Conservation (phyloP, 169 alveolate species). For the Plasmodium knowlesi region DNA sequence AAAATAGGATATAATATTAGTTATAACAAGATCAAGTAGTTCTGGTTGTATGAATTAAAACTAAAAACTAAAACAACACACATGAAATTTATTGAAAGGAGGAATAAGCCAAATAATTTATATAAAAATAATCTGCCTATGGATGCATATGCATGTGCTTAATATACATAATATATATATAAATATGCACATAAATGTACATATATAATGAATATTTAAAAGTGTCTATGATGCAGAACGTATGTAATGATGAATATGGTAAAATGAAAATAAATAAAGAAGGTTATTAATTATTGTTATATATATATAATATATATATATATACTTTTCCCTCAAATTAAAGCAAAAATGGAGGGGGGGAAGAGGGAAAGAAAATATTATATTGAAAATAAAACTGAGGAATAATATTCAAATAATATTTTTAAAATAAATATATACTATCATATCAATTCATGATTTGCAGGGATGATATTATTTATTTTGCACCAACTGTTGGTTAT, state of each 20-base stretch:
- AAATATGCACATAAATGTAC: neutral
- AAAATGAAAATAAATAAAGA: neutral
- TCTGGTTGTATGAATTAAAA: neutral
- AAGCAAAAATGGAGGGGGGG: neutral
- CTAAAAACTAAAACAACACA: constrained; percentile 5
- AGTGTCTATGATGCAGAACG: neutral
- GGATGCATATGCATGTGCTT: neutral
- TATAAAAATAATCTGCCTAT: neutral
- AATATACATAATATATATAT: neutral
- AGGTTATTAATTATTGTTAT: neutral
- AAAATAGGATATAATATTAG: neutral
- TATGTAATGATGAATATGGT: neutral
- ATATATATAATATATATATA: neutral
- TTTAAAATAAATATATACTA: neutral
- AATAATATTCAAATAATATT: neutral
- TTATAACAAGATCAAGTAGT: neutral
- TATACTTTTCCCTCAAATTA: neutral
- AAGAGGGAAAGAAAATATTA: neutral
- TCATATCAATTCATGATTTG: neutral
- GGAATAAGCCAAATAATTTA: neutral
- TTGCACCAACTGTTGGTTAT: neutral
- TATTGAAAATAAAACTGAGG: neutral
- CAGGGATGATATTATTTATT: neutral
- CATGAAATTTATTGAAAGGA: neutral
- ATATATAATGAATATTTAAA: neutral